phyloP scores from a whole-genome alignment of 345 rosid genomes.

The Aquilaria malaccensis region DNA sequence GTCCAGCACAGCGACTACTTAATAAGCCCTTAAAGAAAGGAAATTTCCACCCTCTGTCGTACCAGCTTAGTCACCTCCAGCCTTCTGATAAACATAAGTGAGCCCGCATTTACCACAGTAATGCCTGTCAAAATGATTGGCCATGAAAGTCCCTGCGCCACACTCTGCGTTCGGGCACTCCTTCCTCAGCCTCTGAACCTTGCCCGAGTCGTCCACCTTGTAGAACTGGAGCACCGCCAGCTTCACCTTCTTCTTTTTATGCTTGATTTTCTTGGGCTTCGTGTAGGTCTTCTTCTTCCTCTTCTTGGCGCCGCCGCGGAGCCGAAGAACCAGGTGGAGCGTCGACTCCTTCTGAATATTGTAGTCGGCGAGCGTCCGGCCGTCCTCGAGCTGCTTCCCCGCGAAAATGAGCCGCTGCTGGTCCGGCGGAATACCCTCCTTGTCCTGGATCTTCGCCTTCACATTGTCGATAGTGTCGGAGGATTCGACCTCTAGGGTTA shows the following conservation, averaged over 20 bases:
- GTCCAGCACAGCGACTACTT: conserved; percentile 4
- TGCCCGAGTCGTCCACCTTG: conserved; percentile 57
- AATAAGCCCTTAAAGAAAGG: background rate
- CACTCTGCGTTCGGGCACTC: conserved; percentile 62
- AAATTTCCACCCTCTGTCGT: background rate
- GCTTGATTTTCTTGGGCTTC: conserved; percentile 70
- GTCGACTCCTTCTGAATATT: conserved; percentile 55
- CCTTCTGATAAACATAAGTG: conserved; percentile 63
- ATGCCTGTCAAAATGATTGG: conserved; percentile 65
- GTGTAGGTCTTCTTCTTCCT: conserved; percentile 76
- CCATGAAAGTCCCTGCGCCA: conserved; percentile 69
- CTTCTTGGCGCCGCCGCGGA: conserved; percentile 51
- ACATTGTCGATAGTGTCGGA: conserved; percentile 67
- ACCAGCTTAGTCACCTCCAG: conserved; percentile 34
- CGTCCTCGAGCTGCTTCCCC: conserved; percentile 65
- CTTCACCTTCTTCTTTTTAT: conserved; percentile 66
- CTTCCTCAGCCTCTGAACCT: conserved; percentile 58
- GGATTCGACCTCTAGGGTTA: conserved; percentile 63
- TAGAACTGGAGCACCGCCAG: conserved; percentile 59
- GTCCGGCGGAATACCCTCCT: conserved; percentile 60
- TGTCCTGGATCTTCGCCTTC: conserved; percentile 69
- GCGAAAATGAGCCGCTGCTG: conserved; percentile 70
- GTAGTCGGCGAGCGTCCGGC: conserved; percentile 45
- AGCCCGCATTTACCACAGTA: conserved; percentile 75
- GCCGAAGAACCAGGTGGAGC: conserved; percentile 44